Percentiles rank a stretch among this genome's conserved stretches.
phyloP scores from a whole-genome alignment of 2,329 filamentous ascomycete species.

The Claviceps fusiformis region DNA sequence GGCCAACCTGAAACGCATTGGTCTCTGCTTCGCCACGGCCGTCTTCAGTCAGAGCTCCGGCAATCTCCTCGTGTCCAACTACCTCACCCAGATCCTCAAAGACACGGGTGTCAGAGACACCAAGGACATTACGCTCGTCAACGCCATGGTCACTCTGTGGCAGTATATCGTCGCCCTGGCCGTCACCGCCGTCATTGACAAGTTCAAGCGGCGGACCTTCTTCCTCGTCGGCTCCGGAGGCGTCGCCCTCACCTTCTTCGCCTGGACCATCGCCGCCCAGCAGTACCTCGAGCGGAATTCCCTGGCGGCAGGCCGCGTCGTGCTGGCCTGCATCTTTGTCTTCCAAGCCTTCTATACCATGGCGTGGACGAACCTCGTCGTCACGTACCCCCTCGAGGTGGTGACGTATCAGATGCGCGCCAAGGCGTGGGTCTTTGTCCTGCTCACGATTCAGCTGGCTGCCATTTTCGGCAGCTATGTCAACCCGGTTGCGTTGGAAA shows the following conservation, averaged over 20 bases:
- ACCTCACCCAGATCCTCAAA: conserved; percentile 24
- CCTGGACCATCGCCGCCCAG: conserved; percentile 26
- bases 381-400: conserved; percentile 29
- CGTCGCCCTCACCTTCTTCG: conserved; percentile 24
- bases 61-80: conserved; percentile 28
- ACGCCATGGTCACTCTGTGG: conserved; percentile 27
- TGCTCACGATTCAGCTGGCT: conserved; percentile 24
- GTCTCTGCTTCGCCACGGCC: conserved; percentile 25
- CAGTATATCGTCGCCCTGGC: conserved; percentile 27
- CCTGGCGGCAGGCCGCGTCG: conserved; percentile 18
- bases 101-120: conserved; percentile 23
- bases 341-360: conserved; percentile 28
- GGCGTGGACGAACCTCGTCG: conserved; percentile 29
- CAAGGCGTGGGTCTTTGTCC: conserved; percentile 26
- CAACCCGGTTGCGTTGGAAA: conserved; percentile 24
- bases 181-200: conserved; percentile 23
- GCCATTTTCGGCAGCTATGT: conserved; percentile 26
- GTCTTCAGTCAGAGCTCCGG: conserved; percentile 28
- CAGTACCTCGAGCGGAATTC: conserved; percentile 21
- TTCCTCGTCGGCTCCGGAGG: conserved; percentile 26
- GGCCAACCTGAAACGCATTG: conserved; percentile 26
- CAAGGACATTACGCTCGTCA: conserved; percentile 27
- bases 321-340: conserved; percentile 28
- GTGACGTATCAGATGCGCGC: conserved; percentile 28
- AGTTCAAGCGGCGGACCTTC: conserved; percentile 23